Evolutionary conservation across 139 green algal genomes (phyloP).

Genomic region (Picochlorum sp.): DNA sequence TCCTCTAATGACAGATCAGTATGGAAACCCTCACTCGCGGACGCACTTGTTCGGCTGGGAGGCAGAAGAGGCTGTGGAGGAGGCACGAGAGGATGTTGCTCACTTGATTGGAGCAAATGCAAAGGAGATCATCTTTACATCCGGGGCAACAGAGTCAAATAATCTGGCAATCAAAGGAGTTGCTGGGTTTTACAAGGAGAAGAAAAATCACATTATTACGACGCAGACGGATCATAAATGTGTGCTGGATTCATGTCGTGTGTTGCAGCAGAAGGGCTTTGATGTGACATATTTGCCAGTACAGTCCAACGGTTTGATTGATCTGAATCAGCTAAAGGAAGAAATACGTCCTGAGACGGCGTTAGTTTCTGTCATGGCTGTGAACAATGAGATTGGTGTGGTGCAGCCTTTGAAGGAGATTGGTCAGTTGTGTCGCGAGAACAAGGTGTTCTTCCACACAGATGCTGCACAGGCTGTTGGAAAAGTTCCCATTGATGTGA

Average conservation of each 20-base stretch:
- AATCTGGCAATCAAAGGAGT: constrained; percentile 97
- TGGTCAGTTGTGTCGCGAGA: constrained; percentile 66
- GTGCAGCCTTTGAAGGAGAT: constrained; percentile 90
- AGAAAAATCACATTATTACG: constrained; percentile 95
- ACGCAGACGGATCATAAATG: constrained; percentile 86
- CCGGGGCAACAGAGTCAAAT: constrained; percentile 94
- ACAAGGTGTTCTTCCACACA: constrained; percentile 93
- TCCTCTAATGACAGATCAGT: constrained; percentile 87
- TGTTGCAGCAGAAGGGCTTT: constrained; percentile 82
- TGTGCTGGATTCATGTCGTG: constrained; percentile 91
- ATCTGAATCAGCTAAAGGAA: constrained; percentile 66
- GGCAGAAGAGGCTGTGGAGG: constrained; percentile 87
- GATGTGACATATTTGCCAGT: constrained; percentile 96
- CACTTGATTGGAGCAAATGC: constrained; percentile 78
- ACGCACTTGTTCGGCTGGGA: constrained; percentile 98
- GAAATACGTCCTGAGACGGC: constrained; percentile 81
- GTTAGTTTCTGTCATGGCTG: constrained; percentile 82
- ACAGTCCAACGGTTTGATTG: constrained; percentile 70
- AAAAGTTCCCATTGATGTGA: constrained; percentile 91
- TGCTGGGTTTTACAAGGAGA: constrained; percentile 85
- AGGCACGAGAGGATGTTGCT: constrained; percentile 74
- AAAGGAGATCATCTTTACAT: constrained; percentile 99
- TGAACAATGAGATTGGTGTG: constrained; percentile 98
- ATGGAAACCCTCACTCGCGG: constrained; percentile 95
- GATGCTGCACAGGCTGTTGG: constrained; percentile 84